Percentiles rank a stretch among this genome's conserved stretches.
These are phyloP conservation scores for Diatrype stigma DNA, from an alignment of 2,329 filamentous ascomycete species.

Conservation along the genomic window DNA sequence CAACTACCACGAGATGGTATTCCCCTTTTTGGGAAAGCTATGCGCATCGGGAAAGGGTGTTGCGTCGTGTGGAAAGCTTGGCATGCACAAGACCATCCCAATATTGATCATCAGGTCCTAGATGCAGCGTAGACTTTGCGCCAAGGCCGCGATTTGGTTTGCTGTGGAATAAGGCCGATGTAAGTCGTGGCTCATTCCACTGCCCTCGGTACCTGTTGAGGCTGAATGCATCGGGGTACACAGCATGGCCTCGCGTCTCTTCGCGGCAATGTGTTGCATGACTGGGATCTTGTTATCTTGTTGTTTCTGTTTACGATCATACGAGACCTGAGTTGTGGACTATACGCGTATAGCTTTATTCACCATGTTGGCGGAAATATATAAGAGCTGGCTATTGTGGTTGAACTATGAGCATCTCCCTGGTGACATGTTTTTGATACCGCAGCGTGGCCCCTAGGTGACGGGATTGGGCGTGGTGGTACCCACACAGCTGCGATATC, in stretches of 20 bases:
- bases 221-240: background rate
- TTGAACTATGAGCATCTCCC: background rate
- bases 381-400: background rate
- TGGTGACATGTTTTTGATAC: background rate
- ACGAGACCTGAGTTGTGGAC: too few relatives aligned
- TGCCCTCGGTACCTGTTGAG: background rate
- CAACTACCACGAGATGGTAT: background rate
- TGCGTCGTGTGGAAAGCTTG: background rate
- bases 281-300: too few relatives aligned
- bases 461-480: background rate
- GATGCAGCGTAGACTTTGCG: background rate
- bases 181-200: background rate
- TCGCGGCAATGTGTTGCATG: background rate
- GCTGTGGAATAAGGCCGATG: background rate
- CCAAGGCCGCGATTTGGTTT: background rate
- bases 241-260: background rate
- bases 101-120: background rate
- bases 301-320: too few relatives aligned
- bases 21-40: background rate
- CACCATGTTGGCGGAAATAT: too few relatives aligned
- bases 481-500: background rate
- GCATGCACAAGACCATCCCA: background rate
- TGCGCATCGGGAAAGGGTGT: background rate
- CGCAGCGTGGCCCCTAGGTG: background rate
- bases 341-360: too few relatives aligned